Base-by-base conservation (phyloP, 495 filamentous ascomycete species). In the Daldinia bambusicola region DNA sequence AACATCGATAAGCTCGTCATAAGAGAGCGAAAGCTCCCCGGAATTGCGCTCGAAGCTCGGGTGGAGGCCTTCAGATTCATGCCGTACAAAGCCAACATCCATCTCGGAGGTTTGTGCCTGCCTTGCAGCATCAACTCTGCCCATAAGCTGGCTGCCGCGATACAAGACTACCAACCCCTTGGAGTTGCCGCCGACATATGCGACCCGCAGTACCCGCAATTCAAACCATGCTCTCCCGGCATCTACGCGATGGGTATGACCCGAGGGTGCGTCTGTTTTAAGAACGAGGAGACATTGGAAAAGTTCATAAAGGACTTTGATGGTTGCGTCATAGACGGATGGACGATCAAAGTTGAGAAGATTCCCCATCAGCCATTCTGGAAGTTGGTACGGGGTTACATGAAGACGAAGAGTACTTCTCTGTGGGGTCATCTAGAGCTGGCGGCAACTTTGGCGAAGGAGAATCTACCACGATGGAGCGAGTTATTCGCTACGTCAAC, bases 231-330 rank as follows among this genome's bases (percentile, higher is more conserved):
- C 9, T 48, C 8, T 48, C 43, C 43, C 16, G 18, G 43, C 9
- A 22, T 22, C 4, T 9, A 5, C 9, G 16, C 3, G 9, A 22
- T 18, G 43, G 1, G 9, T 8, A 48, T 48, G 16, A 48, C 43
- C 1, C 43, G 43, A 48, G 43, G 43, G 8, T 48, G 43, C 43
- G 43, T 48, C 43, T 48, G 43, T 48, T 48, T 48, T 5, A 48
- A 48, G 9, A 8, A 48, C 43, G 4, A 48, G 8, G 4, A 22
- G 20, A 4, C 43, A 48, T 9, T 48, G 7, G 43, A 48, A 8
- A 20, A 22, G 10, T 48, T 48, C 20, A 22, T 48, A 48, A 48
- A 22, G 8, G 4, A 22, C 18, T 8, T 20, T 22, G 43, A 48
- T 48, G 43, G 43, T 22, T 8, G 43, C 18, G 9, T 12, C 43